Evolutionary conservation across 2,329 filamentous ascomycete species (phyloP).

Genomic region (Grosmannia huntii): DNA sequence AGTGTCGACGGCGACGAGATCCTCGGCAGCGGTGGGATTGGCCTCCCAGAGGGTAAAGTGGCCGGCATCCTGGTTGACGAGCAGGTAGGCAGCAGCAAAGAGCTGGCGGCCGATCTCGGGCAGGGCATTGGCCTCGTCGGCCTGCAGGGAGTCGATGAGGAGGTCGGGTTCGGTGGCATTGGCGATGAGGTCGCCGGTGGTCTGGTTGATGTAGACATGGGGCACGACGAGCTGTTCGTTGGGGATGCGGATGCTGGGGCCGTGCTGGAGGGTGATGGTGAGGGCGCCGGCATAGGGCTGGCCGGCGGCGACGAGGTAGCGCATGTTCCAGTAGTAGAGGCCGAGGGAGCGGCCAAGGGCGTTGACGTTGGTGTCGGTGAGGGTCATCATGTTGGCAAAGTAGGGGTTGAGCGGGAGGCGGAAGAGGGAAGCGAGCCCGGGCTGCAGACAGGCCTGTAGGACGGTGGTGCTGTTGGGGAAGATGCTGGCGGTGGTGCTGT

Average conservation of each 20-base stretch:
- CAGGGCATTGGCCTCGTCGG: conserved; percentile 13
- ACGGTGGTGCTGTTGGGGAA: conserved; percentile 7
- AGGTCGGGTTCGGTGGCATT: conserved; percentile 14
- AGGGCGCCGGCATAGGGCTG: conserved; percentile 9
- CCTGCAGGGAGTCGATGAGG: conserved; percentile 15
- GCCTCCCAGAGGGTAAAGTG: conserved; percentile 14
- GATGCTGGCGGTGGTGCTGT: conserved; percentile 19
- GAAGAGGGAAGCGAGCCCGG: conserved; percentile 12
- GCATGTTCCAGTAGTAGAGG: conserved; percentile 12
- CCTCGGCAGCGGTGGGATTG: neutral
- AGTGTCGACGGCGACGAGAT: conserved; percentile 12
- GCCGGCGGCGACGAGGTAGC: conserved; percentile 5
- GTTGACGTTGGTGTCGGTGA: conserved; percentile 1
- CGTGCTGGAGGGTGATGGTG: conserved; percentile 11
- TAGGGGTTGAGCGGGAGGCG: conserved; percentile 14
- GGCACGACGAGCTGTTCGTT: conserved; percentile 20
- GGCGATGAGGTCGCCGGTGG: conserved; percentile 2
- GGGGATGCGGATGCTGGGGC: conserved; percentile 14
- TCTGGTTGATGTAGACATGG: neutral
- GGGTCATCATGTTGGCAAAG: conserved; percentile 6
- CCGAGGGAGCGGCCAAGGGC: conserved; percentile 10
- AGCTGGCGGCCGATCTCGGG: conserved; percentile 17
- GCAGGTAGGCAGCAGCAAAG: conserved; percentile 18
- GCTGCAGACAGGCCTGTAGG: conserved; percentile 13
- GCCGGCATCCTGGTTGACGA: conserved; percentile 17